phyloP scores from a whole-genome alignment of 306 rosid species.

The Clitoria ternatea region DNA sequence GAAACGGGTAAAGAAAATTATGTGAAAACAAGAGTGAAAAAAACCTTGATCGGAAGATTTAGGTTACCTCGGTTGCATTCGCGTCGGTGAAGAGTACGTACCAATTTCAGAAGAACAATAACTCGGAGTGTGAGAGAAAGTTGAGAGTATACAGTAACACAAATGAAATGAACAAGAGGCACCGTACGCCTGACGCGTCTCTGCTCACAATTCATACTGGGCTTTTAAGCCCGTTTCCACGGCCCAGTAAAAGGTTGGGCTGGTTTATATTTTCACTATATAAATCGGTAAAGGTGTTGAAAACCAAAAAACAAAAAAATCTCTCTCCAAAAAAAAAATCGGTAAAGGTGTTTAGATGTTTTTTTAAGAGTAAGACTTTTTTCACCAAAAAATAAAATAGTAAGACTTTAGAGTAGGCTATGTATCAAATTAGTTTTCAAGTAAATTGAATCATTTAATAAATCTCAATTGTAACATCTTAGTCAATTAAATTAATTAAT shows the following conservation, averaged over 20 bases:
- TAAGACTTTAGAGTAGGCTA: too few species aligned
- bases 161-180: background rate
- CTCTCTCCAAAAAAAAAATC: too few species aligned
- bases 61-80: slow-evolving; percentile 24
- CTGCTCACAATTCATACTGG: background rate
- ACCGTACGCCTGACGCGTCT: background rate
- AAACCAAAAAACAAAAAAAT: too few species aligned
- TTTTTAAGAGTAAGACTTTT: too few species aligned
- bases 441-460: too few species aligned
- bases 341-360: too few species aligned
- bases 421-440: too few species aligned
- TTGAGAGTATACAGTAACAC: background rate
- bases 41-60: background rate
- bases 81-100: background rate
- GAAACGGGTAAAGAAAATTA: background rate
- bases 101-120: background rate
- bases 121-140: background rate
- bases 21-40: background rate
- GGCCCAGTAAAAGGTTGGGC: background rate
- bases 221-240: background rate
- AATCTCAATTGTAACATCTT: too few species aligned
- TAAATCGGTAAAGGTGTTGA: too few species aligned
- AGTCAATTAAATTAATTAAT: too few species aligned
- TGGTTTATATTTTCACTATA: too few species aligned
- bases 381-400: too few species aligned